phyloP scores from a whole-genome alignment of 495 filamentous ascomycete genomes.

The Astrothelium macrocarpum region DNA sequence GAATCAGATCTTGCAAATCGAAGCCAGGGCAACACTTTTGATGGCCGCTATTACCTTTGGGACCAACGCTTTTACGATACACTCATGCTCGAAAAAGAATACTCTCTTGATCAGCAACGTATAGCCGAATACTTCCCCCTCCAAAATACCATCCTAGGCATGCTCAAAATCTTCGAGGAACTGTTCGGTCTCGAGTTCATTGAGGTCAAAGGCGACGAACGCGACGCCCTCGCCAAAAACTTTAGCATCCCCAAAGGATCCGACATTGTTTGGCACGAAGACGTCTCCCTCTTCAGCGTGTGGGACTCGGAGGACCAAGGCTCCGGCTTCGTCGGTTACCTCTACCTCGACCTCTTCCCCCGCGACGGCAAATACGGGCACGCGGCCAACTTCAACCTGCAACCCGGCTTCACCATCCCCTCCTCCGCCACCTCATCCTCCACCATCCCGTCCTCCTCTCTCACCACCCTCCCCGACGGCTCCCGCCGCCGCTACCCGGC shows the following conservation, averaged over 20 bases:
- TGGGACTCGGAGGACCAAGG: constrained; percentile 61
- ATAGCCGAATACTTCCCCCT: constrained; percentile 94
- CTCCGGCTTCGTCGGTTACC: constrained; percentile 57
- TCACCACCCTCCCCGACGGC: constrained; percentile 11
- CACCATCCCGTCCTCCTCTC: constrained; percentile 15
- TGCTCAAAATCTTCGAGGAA: constrained; percentile 91
- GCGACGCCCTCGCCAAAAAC: constrained; percentile 44
- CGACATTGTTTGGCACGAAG: constrained; percentile 63
- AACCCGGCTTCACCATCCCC: constrained; percentile 29
- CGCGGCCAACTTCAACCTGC: constrained; percentile 41
- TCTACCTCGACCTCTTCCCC: constrained; percentile 61
- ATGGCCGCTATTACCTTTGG: constrained; percentile 85
- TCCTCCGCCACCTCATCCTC: constrained; percentile 17
- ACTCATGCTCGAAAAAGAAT: constrained; percentile 86
- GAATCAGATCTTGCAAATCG: constrained; percentile 58
- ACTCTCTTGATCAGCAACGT: constrained; percentile 74
- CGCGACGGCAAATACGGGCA: constrained; percentile 57
- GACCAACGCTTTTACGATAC: constrained; percentile 82
- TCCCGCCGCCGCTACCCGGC: constrained; percentile 50
- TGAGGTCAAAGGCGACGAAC: constrained; percentile 56
- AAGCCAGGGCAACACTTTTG: constrained; percentile 42
- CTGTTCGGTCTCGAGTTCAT: constrained; percentile 89
- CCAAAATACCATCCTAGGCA: constrained; percentile 69
- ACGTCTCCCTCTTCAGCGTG: constrained; percentile 59
- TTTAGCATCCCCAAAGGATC: constrained; percentile 41